These are phyloP conservation scores for Podospora comata DNA, from an alignment of 495 filamentous ascomycete genomes.

Conservation along the genomic window DNA sequence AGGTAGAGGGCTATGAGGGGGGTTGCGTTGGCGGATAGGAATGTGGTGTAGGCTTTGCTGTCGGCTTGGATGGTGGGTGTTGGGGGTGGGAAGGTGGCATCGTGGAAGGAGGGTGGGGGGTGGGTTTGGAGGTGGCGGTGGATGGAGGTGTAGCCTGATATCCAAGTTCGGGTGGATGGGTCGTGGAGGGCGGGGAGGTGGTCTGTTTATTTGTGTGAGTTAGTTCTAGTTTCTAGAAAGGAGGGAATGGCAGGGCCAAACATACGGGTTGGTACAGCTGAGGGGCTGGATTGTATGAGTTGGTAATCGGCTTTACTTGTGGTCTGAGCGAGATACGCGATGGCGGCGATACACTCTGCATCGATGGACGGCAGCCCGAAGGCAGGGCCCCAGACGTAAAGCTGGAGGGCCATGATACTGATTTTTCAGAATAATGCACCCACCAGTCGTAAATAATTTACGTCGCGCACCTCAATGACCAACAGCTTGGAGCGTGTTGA, in stretches of 20 bases:
- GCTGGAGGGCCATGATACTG: constrained; percentile 50
- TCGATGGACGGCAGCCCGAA: constrained; percentile 87
- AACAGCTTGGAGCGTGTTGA: constrained; percentile 1
- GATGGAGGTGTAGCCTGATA: constrained; percentile 71
- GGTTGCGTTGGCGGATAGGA: constrained; percentile 60
- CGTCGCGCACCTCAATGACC: background rate
- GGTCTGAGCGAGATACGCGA: constrained; percentile 63
- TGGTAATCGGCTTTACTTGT: constrained; percentile 63
- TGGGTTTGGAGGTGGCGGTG: constrained; percentile 58
- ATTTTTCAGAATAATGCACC: background rate
- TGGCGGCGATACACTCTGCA: constrained; percentile 75
- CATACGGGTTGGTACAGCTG: constrained; percentile 73
- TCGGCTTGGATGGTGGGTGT: constrained; percentile 64
- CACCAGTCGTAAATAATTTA: background rate
- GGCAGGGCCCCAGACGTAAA: constrained; percentile 89
- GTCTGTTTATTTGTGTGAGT: constrained; percentile 43
- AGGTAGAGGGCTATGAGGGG: constrained; percentile 75
- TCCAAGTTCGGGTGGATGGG: constrained; percentile 51
- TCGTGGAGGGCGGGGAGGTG: constrained; percentile 72
- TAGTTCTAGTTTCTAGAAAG: background rate
- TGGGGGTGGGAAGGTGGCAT: constrained; percentile 53
- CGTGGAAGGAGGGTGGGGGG: constrained; percentile 56
- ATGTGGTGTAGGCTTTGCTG: constrained; percentile 65
- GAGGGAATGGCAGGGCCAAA: background rate
- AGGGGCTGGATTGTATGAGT: constrained; percentile 69